phyloP scores from a whole-genome alignment of 257 asterid species.

The Striga asiatica region DNA sequence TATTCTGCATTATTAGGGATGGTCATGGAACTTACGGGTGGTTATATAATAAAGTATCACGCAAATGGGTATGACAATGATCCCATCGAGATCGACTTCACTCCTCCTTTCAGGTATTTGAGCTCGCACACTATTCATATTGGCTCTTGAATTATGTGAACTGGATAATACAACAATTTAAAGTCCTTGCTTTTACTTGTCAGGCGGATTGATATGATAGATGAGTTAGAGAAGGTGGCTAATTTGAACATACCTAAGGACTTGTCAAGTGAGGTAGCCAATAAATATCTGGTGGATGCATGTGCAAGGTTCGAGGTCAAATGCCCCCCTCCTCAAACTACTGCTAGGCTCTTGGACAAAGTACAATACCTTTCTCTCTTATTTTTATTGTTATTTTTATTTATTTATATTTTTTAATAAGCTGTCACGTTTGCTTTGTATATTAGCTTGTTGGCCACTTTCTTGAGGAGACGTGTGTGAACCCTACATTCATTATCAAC shows the following conservation, averaged over 20 bases:
- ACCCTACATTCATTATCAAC: constrained; percentile 77
- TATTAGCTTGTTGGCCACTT: constrained; percentile 92
- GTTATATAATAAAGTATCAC: constrained; percentile 68
- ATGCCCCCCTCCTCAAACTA: constrained; percentile 93
- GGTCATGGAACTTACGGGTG: constrained; percentile 89
- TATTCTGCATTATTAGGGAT: constrained; percentile 36
- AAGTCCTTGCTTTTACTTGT: background rate
- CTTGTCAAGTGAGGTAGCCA: constrained; percentile 69
- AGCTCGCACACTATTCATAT: background rate
- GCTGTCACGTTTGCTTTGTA: background rate
- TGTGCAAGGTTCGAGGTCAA: constrained; percentile 61
- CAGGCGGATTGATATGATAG: constrained; percentile 93
- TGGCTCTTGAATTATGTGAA: background rate
- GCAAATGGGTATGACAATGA: constrained; percentile 66
- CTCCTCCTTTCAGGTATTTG: constrained; percentile 89
- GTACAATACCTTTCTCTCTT: constrained; percentile 20
- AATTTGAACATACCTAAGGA: constrained; percentile 73
- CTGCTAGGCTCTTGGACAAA: constrained; percentile 79
- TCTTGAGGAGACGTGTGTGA: constrained; percentile 70
- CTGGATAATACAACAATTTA: background rate
- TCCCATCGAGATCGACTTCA: constrained; percentile 82
- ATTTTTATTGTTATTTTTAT: background rate
- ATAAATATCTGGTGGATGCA: constrained; percentile 60
- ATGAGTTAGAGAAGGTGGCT: constrained; percentile 78
- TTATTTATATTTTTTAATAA: background rate